Base-by-base conservation (phyloP, 306 rosid genomes). In the Vigna nakashimae region DNA sequence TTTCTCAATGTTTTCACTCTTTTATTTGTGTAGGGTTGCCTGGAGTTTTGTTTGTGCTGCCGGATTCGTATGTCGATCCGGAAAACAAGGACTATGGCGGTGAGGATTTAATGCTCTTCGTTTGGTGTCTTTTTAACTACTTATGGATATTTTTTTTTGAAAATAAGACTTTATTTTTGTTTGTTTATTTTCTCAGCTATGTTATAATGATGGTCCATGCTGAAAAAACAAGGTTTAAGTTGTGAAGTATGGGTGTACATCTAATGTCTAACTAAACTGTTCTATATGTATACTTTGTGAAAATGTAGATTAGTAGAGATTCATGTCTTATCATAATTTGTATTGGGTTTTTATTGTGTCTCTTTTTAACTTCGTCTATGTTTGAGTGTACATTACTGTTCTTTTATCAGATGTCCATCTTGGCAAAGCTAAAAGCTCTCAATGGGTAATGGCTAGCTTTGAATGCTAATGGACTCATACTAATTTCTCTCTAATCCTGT, bases 21-120 rank as follows among this genome's bases (percentile, higher is more conserved):
- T 65, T 74, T 2, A 52, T 65, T n/a, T 74, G 50, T 15, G 55
- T 70, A 92, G 99, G 96, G 17, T 42, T 91, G 80, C 96, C 94
- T 0, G 96, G 96, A 32, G 98, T 94, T 79, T 76, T 94, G 46
- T 94, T 92, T 80, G 94, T 92, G 71, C 97, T 94, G 55, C 97
- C 98, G 0, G 98, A 94, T 74, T 94, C 97, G 0, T 94, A 94
- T 67, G 97, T 94, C 17, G 98, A 94, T 73, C 92, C 98, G 7
- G 98, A 94, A 71, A 7, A 92, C 76, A 84, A 92, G 69, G 98
- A 94, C 87, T 94, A 94, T 32, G 98, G 98, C 1, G 97, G 98
- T 92, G 73, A 92, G 87, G 43, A 40, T 67, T 55, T 38, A 43
- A 49, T 7, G 55, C 26, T 60, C 22, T 49, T 1, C 66, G 0